phyloP scores from a whole-genome alignment of 1,284 basidiomycete genomes.

The Trichosporon ovoides region DNA sequence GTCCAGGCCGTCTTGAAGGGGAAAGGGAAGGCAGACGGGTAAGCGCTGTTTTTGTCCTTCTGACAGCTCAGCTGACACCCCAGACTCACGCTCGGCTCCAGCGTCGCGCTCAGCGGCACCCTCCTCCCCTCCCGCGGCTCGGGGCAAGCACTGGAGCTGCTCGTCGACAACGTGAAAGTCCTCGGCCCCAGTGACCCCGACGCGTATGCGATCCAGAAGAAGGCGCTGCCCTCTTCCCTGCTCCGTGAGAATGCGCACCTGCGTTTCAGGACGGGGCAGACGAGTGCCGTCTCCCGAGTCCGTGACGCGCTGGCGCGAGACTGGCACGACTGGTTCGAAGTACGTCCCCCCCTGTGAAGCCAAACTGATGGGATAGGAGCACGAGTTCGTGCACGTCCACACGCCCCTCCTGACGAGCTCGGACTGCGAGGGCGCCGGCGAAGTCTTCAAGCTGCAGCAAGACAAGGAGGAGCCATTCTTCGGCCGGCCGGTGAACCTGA shows the following conservation, averaged over 20 bases:
- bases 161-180: slow-evolving; percentile 56
- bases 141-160: slow-evolving; percentile 68
- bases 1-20: slow-evolving; percentile 73
- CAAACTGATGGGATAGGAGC: no score
- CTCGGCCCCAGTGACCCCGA: slow-evolving; percentile 72
- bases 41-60: slow-evolving; percentile 19
- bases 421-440: slow-evolving; percentile 97
- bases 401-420: slow-evolving; percentile 83
- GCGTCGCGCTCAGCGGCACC: slow-evolving; percentile 62
- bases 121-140: slow-evolving; percentile 62
- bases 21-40: slow-evolving; percentile 36
- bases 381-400: slow-evolving; percentile 74
- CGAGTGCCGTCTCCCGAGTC: slow-evolving; percentile 67
- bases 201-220: slow-evolving; percentile 85
- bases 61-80: background rate
- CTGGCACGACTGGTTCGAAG: slow-evolving; percentile 64
- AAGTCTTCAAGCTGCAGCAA: slow-evolving; percentile 67
- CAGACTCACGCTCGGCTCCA: slow-evolving; percentile 62
- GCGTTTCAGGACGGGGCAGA: slow-evolving; percentile 66
- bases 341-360: no score
- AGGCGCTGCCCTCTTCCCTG: slow-evolving; percentile 65
- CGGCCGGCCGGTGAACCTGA: slow-evolving; percentile 66
- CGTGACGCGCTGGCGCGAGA: slow-evolving; percentile 58
- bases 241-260: slow-evolving; percentile 78
- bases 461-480: slow-evolving; percentile 34